These are phyloP conservation scores for Malassezia arunalokei DNA, from an alignment of 1,284 basidiomycete species.

Conservation along the genomic window DNA sequence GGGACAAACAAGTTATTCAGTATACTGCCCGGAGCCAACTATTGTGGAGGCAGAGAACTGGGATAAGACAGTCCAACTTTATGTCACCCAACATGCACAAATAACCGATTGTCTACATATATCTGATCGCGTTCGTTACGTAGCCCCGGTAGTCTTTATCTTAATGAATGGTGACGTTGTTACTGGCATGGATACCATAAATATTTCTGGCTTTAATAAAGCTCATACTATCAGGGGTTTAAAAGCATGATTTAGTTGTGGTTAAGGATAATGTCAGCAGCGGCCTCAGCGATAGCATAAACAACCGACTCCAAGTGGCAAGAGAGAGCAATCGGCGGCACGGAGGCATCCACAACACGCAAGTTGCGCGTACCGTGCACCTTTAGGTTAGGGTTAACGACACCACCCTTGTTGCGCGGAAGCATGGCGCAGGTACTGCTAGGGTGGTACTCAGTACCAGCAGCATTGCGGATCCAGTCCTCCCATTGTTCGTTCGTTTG, in stretches of 20 bases:
- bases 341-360: conserved; percentile 47
- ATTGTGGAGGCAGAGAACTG: no score
- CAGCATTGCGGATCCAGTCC: conserved; percentile 19
- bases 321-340: conserved; percentile 37
- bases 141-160: background rate
- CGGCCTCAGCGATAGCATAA: conserved; percentile 47
- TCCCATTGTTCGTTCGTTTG: conserved; percentile 22
- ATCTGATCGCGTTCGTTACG: background rate
- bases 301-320: conserved; percentile 53
- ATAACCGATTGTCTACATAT: no score
- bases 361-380: conserved; percentile 61
- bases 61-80: no score
- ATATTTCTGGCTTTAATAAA: background rate
- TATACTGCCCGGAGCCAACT: no score
- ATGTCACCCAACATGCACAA: no score
- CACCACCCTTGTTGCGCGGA: conserved; percentile 55
- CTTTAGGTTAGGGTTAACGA: conserved; percentile 55
- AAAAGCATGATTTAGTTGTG: conserved; percentile 1
- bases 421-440: conserved; percentile 58
- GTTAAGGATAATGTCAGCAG: conserved; percentile 28
- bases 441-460: conserved; percentile 47
- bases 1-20: background rate
- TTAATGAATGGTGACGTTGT: background rate
- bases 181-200: background rate
- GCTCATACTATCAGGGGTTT: background rate